A percentile compares a stretch with the other conserved stretches of the same genome.
Evolutionary conservation across 2,329 filamentous ascomycete species (phyloP).

Genomic region (Endoconidiophora laricicola): DNA sequence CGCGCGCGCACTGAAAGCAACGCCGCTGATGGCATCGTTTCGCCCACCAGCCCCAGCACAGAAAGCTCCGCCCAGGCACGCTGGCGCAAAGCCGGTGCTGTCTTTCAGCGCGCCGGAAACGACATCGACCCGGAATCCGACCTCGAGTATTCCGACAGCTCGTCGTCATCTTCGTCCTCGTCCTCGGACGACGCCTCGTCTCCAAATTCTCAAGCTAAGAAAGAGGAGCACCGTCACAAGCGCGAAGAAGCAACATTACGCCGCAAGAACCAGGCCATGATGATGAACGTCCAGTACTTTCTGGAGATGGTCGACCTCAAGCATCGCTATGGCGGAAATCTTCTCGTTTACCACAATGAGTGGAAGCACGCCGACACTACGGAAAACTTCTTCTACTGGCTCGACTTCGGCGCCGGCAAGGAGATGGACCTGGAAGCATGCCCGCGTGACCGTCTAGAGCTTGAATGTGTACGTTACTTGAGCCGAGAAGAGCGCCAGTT

Average conservation of each 20-base stretch:
- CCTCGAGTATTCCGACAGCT: constrained; percentile 17
- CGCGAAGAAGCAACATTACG: constrained; percentile 9
- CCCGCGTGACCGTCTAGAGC: constrained; percentile 56
- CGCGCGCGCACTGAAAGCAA: constrained; percentile 18
- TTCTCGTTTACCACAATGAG: constrained; percentile 64
- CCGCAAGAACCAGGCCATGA: constrained; percentile 50
- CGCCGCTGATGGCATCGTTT: constrained; percentile 10
- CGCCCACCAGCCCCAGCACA: constrained; percentile 12
- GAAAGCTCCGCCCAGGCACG: constrained; percentile 28
- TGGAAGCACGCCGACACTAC: constrained; percentile 65
- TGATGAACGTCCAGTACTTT: constrained; percentile 77
- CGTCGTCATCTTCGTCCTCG: constrained; percentile 16
- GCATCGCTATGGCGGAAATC: constrained; percentile 72
- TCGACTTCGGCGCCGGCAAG: constrained; percentile 65
- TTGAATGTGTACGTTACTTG: constrained; percentile 69
- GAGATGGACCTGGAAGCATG: constrained; percentile 53
- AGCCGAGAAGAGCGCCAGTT: constrained; percentile 64
- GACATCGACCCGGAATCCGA: constrained; percentile 39
- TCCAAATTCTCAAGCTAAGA: constrained; percentile 21
- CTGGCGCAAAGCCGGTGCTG: constrained; percentile 58
- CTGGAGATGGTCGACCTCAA: constrained; percentile 72
- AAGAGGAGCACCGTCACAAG: constrained; percentile 27
- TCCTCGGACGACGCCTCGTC: constrained; percentile 16
- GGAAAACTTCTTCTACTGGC: constrained; percentile 90
- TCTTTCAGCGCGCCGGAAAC: constrained; percentile 54